Conservation (phyloP, 495 filamentous ascomycete species). For the Neurospora sp. region DNA sequence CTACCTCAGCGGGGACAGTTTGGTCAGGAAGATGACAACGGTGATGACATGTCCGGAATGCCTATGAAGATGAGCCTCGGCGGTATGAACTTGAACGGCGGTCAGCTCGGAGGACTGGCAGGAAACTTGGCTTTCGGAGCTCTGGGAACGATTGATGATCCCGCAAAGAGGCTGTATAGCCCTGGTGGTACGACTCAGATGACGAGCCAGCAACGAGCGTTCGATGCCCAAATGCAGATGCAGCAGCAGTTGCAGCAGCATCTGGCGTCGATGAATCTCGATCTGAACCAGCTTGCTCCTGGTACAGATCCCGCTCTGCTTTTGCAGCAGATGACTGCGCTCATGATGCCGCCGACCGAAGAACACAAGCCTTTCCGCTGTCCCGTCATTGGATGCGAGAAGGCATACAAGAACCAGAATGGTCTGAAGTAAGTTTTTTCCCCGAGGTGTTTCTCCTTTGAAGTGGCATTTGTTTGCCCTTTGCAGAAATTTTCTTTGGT, state of each 20-base stretch:
- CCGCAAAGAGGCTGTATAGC: conserved; percentile 85
- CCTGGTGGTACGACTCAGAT: conserved; percentile 56
- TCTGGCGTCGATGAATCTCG: conserved; percentile 51
- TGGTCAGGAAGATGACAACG: conserved; percentile 38
- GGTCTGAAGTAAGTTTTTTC: conserved; percentile 67
- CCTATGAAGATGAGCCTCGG: conserved; percentile 48
- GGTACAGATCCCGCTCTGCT: conserved; percentile 65
- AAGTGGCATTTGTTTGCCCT: neutral
- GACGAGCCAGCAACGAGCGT: conserved; percentile 43
- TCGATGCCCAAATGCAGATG: conserved; percentile 24
- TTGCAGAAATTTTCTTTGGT: neutral
- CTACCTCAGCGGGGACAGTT: conserved; percentile 33
- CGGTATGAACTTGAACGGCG: conserved; percentile 38
- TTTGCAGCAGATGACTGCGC: conserved; percentile 61
- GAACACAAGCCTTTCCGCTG: conserved; percentile 96
- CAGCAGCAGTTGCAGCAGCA: conserved; percentile 47
- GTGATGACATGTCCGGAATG: conserved; percentile 46
- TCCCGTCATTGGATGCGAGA: conserved; percentile 96
- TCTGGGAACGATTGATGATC: conserved; percentile 75
- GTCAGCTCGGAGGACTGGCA: conserved; percentile 27
- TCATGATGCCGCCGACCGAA: conserved; percentile 45
- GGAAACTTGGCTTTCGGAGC: conserved; percentile 10
- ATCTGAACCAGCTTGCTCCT: conserved; percentile 59
- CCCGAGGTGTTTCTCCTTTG: neutral
- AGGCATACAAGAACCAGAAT: conserved; percentile 99